These are phyloP conservation scores for Cicer arietinum DNA, from an alignment of 306 rosid species.

Conservation along the genomic window DNA sequence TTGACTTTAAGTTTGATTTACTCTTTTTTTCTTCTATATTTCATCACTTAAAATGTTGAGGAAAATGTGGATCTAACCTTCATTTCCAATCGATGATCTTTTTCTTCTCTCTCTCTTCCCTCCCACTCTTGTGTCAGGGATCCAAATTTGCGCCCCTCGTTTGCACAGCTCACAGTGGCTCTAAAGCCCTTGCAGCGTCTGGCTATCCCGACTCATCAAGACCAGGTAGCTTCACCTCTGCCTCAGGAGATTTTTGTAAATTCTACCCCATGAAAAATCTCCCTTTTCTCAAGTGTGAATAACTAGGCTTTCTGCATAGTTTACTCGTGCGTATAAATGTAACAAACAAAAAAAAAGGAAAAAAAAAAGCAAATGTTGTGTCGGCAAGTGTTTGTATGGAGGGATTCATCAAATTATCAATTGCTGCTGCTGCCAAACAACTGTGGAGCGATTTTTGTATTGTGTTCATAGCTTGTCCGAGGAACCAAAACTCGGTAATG, in stretches of 20 bases:
- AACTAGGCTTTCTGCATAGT: conserved; percentile 47
- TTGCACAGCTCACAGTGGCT: conserved; percentile 72
- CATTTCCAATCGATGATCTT: conserved; percentile 30
- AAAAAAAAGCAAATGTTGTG: conserved; percentile 40
- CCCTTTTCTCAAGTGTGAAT: conserved; percentile 63
- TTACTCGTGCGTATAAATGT: conserved; percentile 43
- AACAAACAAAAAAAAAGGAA: conserved; percentile 21
- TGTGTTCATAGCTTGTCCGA: conserved; percentile 45
- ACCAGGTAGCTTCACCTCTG: conserved; percentile 67
- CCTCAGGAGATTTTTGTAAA: conserved; percentile 83
- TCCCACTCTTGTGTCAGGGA: conserved; percentile 56
- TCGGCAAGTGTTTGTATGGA: conserved; percentile 39
- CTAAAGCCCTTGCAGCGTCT: conserved; percentile 90
- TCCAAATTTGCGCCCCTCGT: conserved; percentile 93
- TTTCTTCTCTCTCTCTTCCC: neutral
- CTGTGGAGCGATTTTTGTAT: conserved; percentile 62
- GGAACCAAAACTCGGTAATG: conserved; percentile 40
- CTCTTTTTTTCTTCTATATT: neutral
- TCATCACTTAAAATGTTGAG: conserved; percentile 2
- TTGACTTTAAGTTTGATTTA: conserved; percentile 41
- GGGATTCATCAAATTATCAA: conserved; percentile 44
- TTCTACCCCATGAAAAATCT: conserved; percentile 68
- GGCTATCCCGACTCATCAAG: conserved; percentile 67
- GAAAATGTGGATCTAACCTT: conserved; percentile 24
- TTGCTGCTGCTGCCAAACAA: conserved; percentile 55